Conservation (phyloP, 768 basidiomycete genomes). For the Boletus tylopilopsis region DNA sequence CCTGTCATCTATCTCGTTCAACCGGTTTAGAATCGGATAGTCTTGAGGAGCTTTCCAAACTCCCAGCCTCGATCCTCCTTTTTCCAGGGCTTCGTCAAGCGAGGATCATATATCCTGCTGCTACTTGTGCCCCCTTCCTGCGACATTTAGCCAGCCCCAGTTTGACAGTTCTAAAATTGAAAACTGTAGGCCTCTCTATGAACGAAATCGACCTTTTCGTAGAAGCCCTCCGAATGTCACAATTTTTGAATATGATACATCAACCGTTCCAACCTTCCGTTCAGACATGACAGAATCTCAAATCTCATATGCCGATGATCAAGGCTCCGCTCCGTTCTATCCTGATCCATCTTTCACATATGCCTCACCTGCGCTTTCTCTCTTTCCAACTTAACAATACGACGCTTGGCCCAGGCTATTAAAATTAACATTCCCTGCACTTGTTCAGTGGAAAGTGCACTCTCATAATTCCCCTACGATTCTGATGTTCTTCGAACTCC, state of each 20-base stretch:
- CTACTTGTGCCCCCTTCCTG: not conserved
- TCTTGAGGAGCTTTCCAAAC: not conserved
- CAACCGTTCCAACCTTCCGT: no score
- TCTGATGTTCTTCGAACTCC: not conserved
- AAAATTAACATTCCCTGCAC: not conserved
- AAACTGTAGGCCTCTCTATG: not conserved
- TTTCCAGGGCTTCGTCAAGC: not conserved
- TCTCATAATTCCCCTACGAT: not conserved
- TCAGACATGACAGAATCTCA: not conserved
- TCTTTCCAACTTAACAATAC: not conserved
- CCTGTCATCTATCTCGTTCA: not conserved
- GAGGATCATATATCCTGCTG: fast-evolving
- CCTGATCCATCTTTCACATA: not conserved
- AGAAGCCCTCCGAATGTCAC: not conserved
- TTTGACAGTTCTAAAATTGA: not conserved
- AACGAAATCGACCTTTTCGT: not conserved
- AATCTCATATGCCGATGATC: not conserved
- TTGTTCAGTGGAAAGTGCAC: not conserved
- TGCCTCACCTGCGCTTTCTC: not conserved
- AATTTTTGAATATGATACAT: not conserved
- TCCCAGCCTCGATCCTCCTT: not conserved
- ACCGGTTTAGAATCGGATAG: no score
- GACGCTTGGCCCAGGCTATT: not conserved
- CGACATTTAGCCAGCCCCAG: not conserved
- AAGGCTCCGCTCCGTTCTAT: not conserved